Evolutionary conservation across 2,329 filamentous ascomycete genomes (phyloP).

Genomic region (Claviceps quebecensis): DNA sequence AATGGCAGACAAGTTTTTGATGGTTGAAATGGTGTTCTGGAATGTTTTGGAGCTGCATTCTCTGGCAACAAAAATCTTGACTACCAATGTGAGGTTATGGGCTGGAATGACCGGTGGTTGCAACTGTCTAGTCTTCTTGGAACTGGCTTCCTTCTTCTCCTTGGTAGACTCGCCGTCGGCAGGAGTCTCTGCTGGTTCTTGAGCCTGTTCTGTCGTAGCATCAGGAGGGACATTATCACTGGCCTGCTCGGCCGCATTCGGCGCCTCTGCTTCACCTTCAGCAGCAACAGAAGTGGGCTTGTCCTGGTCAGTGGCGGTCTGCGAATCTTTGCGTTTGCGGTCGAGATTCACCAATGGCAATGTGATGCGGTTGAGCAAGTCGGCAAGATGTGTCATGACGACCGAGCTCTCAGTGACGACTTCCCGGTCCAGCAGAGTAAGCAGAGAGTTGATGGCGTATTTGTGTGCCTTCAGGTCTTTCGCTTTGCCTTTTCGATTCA

Average conservation of each 20-base stretch:
- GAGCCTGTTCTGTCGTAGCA: conserved; percentile 15
- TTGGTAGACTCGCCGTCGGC: conserved; percentile 19
- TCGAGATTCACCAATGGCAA: conserved; percentile 69
- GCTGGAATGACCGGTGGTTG: conserved; percentile 76
- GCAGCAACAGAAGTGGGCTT: conserved; percentile 10
- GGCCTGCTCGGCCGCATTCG: conserved; percentile 13
- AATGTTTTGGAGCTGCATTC: conserved; percentile 98
- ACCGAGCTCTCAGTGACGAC: conserved; percentile 93
- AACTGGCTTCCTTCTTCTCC: conserved; percentile 26
- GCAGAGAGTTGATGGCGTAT: conserved; percentile 81
- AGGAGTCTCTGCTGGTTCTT: conserved; percentile 12
- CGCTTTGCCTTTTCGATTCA: conserved; percentile 72
- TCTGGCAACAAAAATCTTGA: conserved; percentile 88
- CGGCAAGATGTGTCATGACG: conserved; percentile 88
- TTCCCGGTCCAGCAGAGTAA: conserved; percentile 80
- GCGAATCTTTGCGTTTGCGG: conserved; percentile 35
- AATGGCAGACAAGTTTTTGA: conserved; percentile 92
- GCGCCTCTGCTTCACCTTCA: conserved; percentile 16
- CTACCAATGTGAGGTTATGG: conserved; percentile 81
- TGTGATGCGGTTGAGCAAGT: conserved; percentile 77
- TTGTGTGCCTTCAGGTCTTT: conserved; percentile 75
- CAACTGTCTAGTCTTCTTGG: conserved; percentile 44
- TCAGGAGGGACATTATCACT: conserved; percentile 8
- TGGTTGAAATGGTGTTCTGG: conserved; percentile 93
- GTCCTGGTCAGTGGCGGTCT: conserved; percentile 20